Base-by-base conservation (phyloP, 164 flowering plant genomes). In the Aristolochia fimbriata region DNA sequence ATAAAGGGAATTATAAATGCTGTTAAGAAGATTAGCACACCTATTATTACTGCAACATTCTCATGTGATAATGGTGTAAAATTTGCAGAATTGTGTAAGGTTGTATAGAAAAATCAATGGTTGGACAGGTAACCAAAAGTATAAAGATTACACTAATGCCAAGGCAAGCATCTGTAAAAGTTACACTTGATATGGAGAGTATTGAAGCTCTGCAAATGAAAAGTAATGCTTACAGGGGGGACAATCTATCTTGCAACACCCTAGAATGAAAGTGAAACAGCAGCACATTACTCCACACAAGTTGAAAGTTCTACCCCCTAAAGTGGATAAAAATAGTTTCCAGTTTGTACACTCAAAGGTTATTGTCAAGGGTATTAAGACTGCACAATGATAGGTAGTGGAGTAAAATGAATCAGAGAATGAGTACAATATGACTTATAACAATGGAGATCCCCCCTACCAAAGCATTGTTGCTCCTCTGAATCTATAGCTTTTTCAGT, bases 1-100 rank as follows among this genome's bases (percentile, higher is more conserved):
- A 87, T 94, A 62, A 85, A 77, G 66, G 99, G 91, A 79, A 91
- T 94, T 45, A 84, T 94, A 19, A 79, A 91, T 74, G 99, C 77
- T 47, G 75, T 91, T 51, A 91, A 94, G 75, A 86, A 74, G 46
- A 94, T 94, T 60, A 85, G 85, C 59, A 94, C 99, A 43, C 99
- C 99, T 47, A 80, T 94, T 61, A 85, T 94, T 61, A 80, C 88
- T 56, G 94, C 97, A 51, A 64, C 57, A 19, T 85, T 94, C 49
- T 80, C 78, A 62, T 59, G 62, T 65, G 62, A 74, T 47, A 31
- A 70, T 56, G 70, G 73, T 72, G 72, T 60, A 45, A 78, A 73
- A 45, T 46, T 58, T 21, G 95, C 96, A 17, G 80, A 59, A 62
- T 76, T 47, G 86, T 91, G 20, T 84, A 81, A 73, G 84, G 77